A percentile compares a stretch with the other conserved stretches of the same genome.
Conservation (phyloP, 2,329 filamentous ascomycete genomes). For the Ascochyta fabae region DNA sequence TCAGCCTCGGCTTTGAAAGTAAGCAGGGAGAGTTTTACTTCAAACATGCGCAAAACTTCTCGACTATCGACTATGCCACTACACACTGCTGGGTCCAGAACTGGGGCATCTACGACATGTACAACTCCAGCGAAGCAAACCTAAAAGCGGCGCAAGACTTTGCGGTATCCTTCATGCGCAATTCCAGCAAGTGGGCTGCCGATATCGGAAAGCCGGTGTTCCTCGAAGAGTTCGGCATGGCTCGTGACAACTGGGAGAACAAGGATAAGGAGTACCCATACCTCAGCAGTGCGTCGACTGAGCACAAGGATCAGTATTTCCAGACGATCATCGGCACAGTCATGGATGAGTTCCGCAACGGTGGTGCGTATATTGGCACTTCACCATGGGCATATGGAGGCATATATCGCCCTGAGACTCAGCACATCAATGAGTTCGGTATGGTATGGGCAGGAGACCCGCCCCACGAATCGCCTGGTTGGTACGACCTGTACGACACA, state of each 20-base stretch:
- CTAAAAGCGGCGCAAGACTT: conserved; percentile 45
- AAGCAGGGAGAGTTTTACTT: conserved; percentile 52
- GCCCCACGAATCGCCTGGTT: conserved; percentile 49
- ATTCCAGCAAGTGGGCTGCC: conserved; percentile 44
- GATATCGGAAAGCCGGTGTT: conserved; percentile 50
- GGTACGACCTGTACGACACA: conserved; percentile 51
- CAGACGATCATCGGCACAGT: conserved; percentile 47
- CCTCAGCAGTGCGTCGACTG: conserved; percentile 42
- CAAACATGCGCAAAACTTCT: conserved; percentile 47
- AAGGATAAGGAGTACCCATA: conserved; percentile 46
- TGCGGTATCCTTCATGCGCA: conserved; percentile 42
- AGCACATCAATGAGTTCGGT: conserved; percentile 47
- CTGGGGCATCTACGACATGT: conserved; percentile 51
- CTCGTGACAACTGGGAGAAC: conserved; percentile 51
- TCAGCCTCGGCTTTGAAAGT: conserved; percentile 48
- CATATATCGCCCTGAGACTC: conserved; percentile 48
- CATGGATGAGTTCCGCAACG: conserved; percentile 43
- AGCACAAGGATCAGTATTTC: conserved; percentile 50
- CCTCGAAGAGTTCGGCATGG: conserved; percentile 52
- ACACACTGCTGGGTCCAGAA: conserved; percentile 52
- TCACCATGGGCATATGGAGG: conserved; percentile 52
- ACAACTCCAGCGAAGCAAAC: conserved; percentile 41
- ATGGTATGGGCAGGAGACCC: conserved; percentile 52
- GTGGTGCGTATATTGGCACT: conserved; percentile 48
- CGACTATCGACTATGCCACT: conserved; percentile 49